Evolutionary conservation across 2,329 filamentous ascomycete species (phyloP).

Genomic region (Bipolaris sorokiniana): DNA sequence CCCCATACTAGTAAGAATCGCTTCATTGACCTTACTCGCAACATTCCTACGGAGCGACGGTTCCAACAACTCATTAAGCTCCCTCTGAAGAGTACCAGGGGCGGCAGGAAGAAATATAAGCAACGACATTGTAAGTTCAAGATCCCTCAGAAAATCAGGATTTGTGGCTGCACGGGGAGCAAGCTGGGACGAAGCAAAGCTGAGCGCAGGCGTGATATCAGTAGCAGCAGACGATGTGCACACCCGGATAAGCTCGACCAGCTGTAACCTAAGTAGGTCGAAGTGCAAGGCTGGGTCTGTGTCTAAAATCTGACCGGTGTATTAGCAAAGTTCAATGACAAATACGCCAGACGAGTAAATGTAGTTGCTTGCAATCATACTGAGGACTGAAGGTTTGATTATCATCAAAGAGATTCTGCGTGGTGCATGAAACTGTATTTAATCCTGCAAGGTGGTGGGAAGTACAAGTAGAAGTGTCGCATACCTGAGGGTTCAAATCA

Average conservation of each 20-base stretch:
- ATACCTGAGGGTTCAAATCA: slow-evolving; percentile 87
- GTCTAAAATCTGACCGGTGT: slow-evolving; percentile 75
- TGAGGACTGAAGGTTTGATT: slow-evolving; percentile 81
- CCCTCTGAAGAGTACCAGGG: slow-evolving; percentile 72
- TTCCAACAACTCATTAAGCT: slow-evolving; percentile 77
- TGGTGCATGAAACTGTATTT: slow-evolving; percentile 99
- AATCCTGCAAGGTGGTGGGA: slow-evolving; percentile 74
- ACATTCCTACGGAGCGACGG: slow-evolving; percentile 80
- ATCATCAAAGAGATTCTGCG: slow-evolving; percentile 96
- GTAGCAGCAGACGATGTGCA: slow-evolving; percentile 70
- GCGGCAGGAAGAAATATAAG: slow-evolving; percentile 76
- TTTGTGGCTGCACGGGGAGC: slow-evolving; percentile 85
- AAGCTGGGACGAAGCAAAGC: slow-evolving; percentile 86
- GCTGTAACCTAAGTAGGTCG: slow-evolving; percentile 83
- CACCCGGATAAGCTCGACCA: slow-evolving; percentile 88
- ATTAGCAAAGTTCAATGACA: slow-evolving; percentile 32
- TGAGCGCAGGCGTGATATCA: slow-evolving; percentile 79
- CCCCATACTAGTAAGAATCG: slow-evolving; percentile 77
- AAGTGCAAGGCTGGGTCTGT: slow-evolving; percentile 84
- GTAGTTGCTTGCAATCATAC: slow-evolving; percentile 66
- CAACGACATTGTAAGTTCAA: slow-evolving; percentile 92
- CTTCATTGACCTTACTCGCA: slow-evolving; percentile 88
- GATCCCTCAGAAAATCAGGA: slow-evolving; percentile 78
- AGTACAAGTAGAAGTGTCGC: slow-evolving; percentile 41
- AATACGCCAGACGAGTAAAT: slow-evolving; percentile 10